Evolutionary conservation across 2,329 filamentous ascomycete genomes (phyloP).

Genomic region (Mycosphaerella arachidis): DNA sequence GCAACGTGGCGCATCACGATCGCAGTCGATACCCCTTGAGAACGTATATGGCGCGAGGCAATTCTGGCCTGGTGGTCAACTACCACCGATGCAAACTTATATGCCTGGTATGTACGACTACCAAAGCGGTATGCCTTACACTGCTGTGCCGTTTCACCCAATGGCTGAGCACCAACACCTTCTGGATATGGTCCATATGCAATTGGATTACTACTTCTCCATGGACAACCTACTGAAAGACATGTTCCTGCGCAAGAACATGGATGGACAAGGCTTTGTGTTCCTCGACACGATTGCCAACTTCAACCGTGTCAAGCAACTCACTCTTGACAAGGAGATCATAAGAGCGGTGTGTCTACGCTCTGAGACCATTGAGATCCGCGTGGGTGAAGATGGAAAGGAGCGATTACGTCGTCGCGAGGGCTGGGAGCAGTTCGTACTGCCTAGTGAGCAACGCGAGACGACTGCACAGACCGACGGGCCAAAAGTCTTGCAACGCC

Average conservation of each 20-base stretch:
- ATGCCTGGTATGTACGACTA: conserved; percentile 49
- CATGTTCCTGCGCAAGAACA: conserved; percentile 77
- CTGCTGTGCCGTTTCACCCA: conserved; percentile 53
- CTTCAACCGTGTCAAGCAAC: conserved; percentile 78
- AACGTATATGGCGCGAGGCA: conserved; percentile 42
- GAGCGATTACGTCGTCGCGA: conserved; percentile 73
- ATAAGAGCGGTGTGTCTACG: conserved; percentile 71
- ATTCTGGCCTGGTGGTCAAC: conserved; percentile 35
- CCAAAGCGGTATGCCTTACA: conserved; percentile 27
- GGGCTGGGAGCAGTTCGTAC: conserved; percentile 75
- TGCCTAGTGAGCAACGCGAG: conserved; percentile 67
- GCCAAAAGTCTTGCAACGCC: conserved; percentile 45
- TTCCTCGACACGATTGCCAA: conserved; percentile 69
- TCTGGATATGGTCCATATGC: conserved; percentile 56
- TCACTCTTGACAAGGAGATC: conserved; percentile 68
- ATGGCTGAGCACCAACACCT: conserved; percentile 56
- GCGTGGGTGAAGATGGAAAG: conserved; percentile 67
- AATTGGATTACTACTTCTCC: conserved; percentile 89
- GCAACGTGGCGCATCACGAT: conserved; percentile 48
- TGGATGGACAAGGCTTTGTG: conserved; percentile 95
- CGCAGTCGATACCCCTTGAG: conserved; percentile 59
- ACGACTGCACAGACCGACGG: conserved; percentile 70
- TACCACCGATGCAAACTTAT: conserved; percentile 44
- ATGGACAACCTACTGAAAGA: conserved; percentile 95
- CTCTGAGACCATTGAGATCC: conserved; percentile 68